Evolutionary conservation across 1,139 yeast genomes (phyloP).

Genomic region (Kodamaea plutei): DNA sequence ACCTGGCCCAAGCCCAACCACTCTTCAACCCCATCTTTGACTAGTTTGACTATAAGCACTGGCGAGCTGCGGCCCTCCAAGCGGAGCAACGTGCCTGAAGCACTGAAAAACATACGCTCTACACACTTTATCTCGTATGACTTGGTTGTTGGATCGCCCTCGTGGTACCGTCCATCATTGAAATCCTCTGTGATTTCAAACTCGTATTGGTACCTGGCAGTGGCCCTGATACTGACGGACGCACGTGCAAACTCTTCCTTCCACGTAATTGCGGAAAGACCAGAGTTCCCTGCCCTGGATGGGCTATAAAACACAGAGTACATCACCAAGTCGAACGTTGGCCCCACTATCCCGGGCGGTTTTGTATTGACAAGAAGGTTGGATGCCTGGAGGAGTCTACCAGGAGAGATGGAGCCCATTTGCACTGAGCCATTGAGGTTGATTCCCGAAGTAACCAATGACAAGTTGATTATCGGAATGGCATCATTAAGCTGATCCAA

Average conservation of each 20-base stretch:
- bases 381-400: slow-evolving; percentile 63
- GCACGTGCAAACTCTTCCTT: slow-evolving; percentile 69
- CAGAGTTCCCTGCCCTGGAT: slow-evolving; percentile 32
- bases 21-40: slow-evolving; percentile 30
- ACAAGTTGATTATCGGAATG: slow-evolving; percentile 64
- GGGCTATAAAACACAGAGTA: slow-evolving; percentile 68
- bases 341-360: slow-evolving; percentile 46
- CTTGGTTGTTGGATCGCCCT: slow-evolving; percentile 39
- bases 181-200: slow-evolving; percentile 55
- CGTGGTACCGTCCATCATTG: slow-evolving; percentile 75
- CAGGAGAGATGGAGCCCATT: slow-evolving; percentile 59
- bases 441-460: slow-evolving; percentile 70
- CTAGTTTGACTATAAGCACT: slow-evolving; percentile 56
- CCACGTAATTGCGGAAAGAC: slow-evolving; percentile 54
- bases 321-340: slow-evolving; percentile 53
- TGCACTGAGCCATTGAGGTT: slow-evolving; percentile 47
- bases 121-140: slow-evolving; percentile 41
- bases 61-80: slow-evolving; percentile 66
- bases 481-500: slow-evolving; percentile 59
- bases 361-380: slow-evolving; percentile 38
- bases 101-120: slow-evolving; percentile 61
- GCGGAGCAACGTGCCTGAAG: slow-evolving; percentile 64
- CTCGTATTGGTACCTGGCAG: slow-evolving; percentile 35
- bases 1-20: slow-evolving; percentile 58
- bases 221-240: slow-evolving; percentile 32